Evolutionary conservation across 1,139 yeast genomes (phyloP).

Genomic region (Zygosaccharomyces pseudobailii): DNA sequence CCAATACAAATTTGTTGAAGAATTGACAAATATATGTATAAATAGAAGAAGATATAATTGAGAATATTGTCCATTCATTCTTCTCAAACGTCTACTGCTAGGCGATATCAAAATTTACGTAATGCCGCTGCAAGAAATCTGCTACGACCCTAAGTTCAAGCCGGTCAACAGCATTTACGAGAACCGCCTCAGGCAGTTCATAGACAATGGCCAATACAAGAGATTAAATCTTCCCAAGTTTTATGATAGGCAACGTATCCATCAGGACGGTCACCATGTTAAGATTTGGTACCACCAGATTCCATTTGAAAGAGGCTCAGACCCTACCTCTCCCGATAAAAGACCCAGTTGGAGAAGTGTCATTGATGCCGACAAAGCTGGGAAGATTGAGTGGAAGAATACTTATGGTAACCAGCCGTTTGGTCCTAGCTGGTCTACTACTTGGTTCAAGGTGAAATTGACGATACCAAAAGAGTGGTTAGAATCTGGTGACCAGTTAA

Average conservation of each 20-base stretch:
- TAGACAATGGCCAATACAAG: conserved; percentile 68
- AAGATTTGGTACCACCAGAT: conserved; percentile 34
- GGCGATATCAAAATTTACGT: neutral
- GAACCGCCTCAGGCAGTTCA: conserved; percentile 75
- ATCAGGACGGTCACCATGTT: conserved; percentile 25
- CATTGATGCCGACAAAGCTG: conserved; percentile 36
- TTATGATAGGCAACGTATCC: conserved; percentile 56
- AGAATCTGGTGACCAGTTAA: conserved; percentile 43
- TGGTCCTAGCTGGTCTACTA: conserved; percentile 96
- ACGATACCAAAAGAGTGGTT: conserved; percentile 61
- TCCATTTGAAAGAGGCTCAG: conserved; percentile 28
- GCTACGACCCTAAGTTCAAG: conserved; percentile 71
- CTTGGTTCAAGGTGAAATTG: conserved; percentile 77
- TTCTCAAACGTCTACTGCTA: neutral
- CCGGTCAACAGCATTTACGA: conserved; percentile 78
- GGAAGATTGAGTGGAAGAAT: conserved; percentile 39
- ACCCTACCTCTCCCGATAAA: conserved; percentile 34
- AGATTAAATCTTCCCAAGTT: conserved; percentile 76
- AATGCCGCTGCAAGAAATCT: conserved; percentile 33
- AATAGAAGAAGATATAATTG: neutral
- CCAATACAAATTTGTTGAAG: neutral
- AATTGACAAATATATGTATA: neutral
- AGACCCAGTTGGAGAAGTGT: conserved; percentile 78
- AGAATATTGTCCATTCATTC: neutral
- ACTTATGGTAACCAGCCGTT: conserved; percentile 70